Base-by-base conservation (phyloP, 495 filamentous ascomycete species). In the Penicillium psychrofluorescens region DNA sequence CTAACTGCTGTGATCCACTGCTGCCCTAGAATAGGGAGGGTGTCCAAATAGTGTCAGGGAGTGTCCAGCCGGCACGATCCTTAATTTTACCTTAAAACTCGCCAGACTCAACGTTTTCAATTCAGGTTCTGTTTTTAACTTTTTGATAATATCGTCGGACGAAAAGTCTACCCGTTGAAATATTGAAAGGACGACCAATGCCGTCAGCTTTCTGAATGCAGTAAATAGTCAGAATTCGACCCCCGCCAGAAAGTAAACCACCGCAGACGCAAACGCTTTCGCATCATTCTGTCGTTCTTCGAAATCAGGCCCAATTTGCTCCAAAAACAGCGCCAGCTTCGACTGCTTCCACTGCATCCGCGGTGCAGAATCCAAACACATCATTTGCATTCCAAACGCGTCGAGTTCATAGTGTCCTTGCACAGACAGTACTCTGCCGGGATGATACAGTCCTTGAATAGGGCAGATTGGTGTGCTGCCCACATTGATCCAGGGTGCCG, bases 321-420 rank as follows among this genome's bases (percentile, higher is more conserved):
- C 54, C 47, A 61, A 29, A 41, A 53, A 61, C n/a, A 55, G 10
- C 0, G 46, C 48, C 32, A 63, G 31, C 46, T 55, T 61, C 4
- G 55, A 55, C 29, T 61, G 52, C 36, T 54, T 54, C 61, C 61
- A 64, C 3, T 54, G 50, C 49, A 48, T 51, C 10, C 48, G 13
- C 0, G 56, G 48, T 7, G 54, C 59, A 47, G 53, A 55, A 35
- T 71, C 58, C 11, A 56, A 13, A 36, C 56, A 60, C 52, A 62
- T 60, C 41, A 61, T 52, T 6, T 38, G 40, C 47, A 51, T 58
- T 0, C 60, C 61, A 46, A 66, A 69, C 0, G 40, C 41, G 44
- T 69, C 67, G 51, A 70, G 59, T 37, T 64, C 67, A 45, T 64
- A 61, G 46, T 68, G 64, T 0, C 63, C 59, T 41, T 67, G 64